Evolutionary conservation across 2,329 filamentous ascomycete genomes (phyloP).

Genomic region (Xylariaceae sp.): DNA sequence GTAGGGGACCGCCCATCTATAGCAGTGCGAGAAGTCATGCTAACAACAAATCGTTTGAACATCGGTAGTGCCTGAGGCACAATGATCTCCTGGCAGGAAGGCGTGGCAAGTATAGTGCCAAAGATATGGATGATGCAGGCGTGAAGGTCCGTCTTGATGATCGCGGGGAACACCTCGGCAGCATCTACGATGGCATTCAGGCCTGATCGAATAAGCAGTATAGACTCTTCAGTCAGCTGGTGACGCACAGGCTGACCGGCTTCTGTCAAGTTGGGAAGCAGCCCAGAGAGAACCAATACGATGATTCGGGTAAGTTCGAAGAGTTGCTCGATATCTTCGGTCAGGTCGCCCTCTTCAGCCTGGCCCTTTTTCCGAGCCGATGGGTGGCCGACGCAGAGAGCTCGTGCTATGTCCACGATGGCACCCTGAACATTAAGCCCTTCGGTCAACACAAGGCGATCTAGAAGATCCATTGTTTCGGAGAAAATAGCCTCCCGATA

Average conservation of each 20-base stretch:
- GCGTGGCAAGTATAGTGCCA: conserved; percentile 84
- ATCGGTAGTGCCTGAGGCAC: conserved; percentile 88
- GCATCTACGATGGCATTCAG: conserved; percentile 90
- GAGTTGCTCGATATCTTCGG: conserved; percentile 95
- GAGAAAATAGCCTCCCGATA: conserved; percentile 95
- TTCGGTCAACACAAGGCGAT: conserved; percentile 88
- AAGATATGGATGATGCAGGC: conserved; percentile 98
- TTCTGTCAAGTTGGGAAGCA: conserved; percentile 79
- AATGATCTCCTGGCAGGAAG: conserved; percentile 81
- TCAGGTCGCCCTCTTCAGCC: conserved; percentile 73
- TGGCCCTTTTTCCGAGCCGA: conserved; percentile 71
- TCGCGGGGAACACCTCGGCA: conserved; percentile 89
- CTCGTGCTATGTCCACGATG: conserved; percentile 90
- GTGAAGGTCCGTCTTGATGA: conserved; percentile 94
- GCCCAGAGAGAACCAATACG: conserved; percentile 82
- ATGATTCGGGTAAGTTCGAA: conserved; percentile 97
- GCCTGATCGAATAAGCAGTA: conserved; percentile 74
- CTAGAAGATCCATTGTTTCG: conserved; percentile 93
- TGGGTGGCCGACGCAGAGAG: conserved; percentile 85
- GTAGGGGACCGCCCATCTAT: conserved; percentile 46
- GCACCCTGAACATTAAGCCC: conserved; percentile 83
- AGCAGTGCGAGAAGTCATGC: conserved; percentile 55
- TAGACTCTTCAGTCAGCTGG: conserved; percentile 82
- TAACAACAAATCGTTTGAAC: conserved; percentile 84
- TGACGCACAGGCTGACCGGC: conserved; percentile 64